These are phyloP conservation scores for Penicillium sp. DNA, from an alignment of 2,329 filamentous ascomycete genomes.

Conservation along the genomic window DNA sequence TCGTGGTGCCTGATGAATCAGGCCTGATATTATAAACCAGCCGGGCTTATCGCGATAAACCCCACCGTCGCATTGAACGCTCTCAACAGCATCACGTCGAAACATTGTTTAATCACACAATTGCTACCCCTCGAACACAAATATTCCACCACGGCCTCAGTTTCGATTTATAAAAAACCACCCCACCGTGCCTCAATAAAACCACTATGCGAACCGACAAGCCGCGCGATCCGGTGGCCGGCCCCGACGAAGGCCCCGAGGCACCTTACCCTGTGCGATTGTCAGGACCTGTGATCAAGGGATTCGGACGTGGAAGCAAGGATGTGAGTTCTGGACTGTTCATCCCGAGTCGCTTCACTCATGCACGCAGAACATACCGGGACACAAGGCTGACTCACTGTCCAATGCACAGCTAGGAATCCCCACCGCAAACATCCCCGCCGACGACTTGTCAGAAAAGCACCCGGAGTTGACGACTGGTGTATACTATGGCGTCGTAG, in stretches of 20 bases:
- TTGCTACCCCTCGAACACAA: neutral
- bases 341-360: neutral
- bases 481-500: conserved; percentile 92
- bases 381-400: conserved; percentile 2
- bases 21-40: neutral
- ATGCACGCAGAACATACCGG: neutral
- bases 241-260: conserved; percentile 71
- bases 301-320: conserved; percentile 91
- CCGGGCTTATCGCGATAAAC: conserved; percentile 14
- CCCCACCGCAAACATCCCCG: conserved; percentile 85
- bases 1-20: neutral
- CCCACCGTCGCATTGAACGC: conserved; percentile 9
- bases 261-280: conserved; percentile 80
- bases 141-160: no score
- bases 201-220: conserved; percentile 49
- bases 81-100: neutral
- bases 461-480: conserved; percentile 67
- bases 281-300: conserved; percentile 84
- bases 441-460: conserved; percentile 64
- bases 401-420: conserved; percentile 73
- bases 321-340: conserved; percentile 59
- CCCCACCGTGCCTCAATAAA: neutral
- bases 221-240: conserved; percentile 70
- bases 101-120: conserved; percentile 2
- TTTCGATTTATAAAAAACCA: neutral